Conservation (phyloP, 805 yeast species). For the Barnettozyma botsteinii region DNA sequence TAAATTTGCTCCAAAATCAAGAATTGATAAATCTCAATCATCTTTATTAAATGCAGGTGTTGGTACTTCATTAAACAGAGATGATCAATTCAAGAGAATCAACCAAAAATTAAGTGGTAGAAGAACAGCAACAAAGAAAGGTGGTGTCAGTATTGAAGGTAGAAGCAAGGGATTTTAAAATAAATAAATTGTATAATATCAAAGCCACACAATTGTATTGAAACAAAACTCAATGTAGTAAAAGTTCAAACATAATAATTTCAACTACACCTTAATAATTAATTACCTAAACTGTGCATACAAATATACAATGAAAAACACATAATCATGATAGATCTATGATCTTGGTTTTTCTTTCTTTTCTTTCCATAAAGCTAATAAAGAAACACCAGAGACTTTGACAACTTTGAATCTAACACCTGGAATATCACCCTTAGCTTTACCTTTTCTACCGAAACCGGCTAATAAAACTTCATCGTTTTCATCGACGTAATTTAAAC, state of each 20-base stretch:
- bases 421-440: conserved; percentile 99
- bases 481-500: conserved; percentile 99
- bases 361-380: conserved; percentile 99
- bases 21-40: conserved; percentile 37
- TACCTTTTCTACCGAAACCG: conserved; percentile 99
- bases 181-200: conserved; percentile 1
- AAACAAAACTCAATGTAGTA: too few species aligned
- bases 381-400: conserved; percentile 99
- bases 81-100: conserved; percentile 78
- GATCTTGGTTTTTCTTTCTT: conserved; percentile 99
- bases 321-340: conserved; percentile 37
- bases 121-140: conserved; percentile 38
- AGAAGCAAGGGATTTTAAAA: conserved; percentile 15
- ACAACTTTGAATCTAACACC: conserved; percentile 99
- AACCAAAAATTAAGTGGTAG: conserved; percentile 36
- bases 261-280: not conserved
- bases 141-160: conserved; percentile 70
- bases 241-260: too few species aligned
- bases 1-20: conserved; percentile 82
- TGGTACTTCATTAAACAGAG: conserved; percentile 48
- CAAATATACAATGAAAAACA: conserved; percentile 22
- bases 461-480: conserved; percentile 99
- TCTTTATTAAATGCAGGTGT: conserved; percentile 37
- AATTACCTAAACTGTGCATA: conserved; percentile 24
- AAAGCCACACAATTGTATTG: too few species aligned